phyloP scores from a whole-genome alignment of 225 moss, liverwort and hornwort genomes.

The Polytrichum formosum region DNA sequence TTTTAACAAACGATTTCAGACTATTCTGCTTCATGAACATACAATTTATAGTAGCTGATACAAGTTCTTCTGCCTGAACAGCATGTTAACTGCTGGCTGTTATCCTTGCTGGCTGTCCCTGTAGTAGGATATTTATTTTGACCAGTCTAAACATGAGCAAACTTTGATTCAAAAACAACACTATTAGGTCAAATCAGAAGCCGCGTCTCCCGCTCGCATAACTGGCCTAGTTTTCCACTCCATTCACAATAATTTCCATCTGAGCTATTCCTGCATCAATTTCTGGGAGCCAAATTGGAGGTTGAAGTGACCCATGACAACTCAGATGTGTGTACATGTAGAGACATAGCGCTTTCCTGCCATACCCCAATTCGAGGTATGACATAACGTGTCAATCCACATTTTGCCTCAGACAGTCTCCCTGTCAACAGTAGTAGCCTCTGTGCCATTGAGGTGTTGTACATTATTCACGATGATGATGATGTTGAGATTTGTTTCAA shows the following conservation, averaged over 20 bases:
- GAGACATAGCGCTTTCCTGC: not conserved
- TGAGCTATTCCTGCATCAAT: not conserved
- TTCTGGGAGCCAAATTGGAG: not conserved
- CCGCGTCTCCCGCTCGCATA: not conserved
- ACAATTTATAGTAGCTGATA: too few species aligned
- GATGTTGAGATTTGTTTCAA: not conserved
- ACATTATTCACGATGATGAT: not conserved
- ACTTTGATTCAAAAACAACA: not conserved
- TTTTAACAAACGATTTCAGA: too few species aligned
- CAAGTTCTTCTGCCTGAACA: too few species aligned
- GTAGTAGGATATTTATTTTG: too few species aligned
- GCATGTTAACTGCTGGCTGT: too few species aligned
- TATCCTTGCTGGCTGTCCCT: too few species aligned
- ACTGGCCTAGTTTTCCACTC: not conserved
- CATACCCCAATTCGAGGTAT: not conserved
- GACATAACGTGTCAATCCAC: not conserved
- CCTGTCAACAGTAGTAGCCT: not conserved
- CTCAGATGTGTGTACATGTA: not conserved
- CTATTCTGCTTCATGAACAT: too few species aligned
- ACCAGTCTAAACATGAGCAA: not conserved
- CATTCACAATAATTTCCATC: not conserved
- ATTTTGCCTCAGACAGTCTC: not conserved
- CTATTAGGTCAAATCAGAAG: not conserved
- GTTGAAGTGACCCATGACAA: not conserved
- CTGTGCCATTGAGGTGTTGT: not conserved